A percentile compares a stretch with the other conserved stretches of the same genome.
Evolutionary conservation across 1,139 yeast genomes (phyloP).

Genomic region (Zygoascus meyerae): DNA sequence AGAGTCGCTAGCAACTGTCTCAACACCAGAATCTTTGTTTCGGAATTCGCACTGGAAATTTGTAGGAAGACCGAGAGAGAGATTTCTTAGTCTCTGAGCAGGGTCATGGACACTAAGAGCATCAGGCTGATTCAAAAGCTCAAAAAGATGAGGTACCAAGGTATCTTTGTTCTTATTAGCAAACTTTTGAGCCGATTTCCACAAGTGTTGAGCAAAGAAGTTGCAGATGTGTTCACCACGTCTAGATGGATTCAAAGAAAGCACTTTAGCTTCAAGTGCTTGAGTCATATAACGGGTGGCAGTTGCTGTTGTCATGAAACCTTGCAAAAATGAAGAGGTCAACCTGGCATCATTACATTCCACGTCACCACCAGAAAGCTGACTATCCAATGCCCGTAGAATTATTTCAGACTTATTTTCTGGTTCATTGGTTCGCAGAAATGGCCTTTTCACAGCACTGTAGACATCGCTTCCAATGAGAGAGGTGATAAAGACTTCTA

Average conservation of each 20-base stretch:
- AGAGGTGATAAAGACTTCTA: slow-evolving; percentile 17
- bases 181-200: slow-evolving; percentile 24
- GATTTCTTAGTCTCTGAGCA: slow-evolving; percentile 22
- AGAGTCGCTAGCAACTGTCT: slow-evolving; percentile 24
- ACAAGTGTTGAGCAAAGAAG: slow-evolving; percentile 17
- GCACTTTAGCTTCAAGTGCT: slow-evolving; percentile 30
- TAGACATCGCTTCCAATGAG: slow-evolving; percentile 21
- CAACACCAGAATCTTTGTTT: slow-evolving; percentile 25
- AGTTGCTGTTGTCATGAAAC: slow-evolving; percentile 26
- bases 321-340: slow-evolving; percentile 27
- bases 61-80: slow-evolving; percentile 21
- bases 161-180: slow-evolving; percentile 3
- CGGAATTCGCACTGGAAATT: slow-evolving; percentile 17
- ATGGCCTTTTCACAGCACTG: slow-evolving; percentile 10
- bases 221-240: slow-evolving; percentile 13
- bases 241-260: slow-evolving; percentile 15
- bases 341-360: slow-evolving; percentile 25
- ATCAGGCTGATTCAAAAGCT: slow-evolving; percentile 11
- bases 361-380: slow-evolving; percentile 36
- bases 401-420: slow-evolving; percentile 5
- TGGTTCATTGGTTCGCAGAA: slow-evolving; percentile 1
- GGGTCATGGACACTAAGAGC: slow-evolving; percentile 9
- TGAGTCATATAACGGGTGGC: slow-evolving; percentile 29
- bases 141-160: slow-evolving; percentile 19
- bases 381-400: slow-evolving; percentile 34